Base-by-base conservation (phyloP, 768 basidiomycete species). In the Tricholoma furcatifolium region DNA sequence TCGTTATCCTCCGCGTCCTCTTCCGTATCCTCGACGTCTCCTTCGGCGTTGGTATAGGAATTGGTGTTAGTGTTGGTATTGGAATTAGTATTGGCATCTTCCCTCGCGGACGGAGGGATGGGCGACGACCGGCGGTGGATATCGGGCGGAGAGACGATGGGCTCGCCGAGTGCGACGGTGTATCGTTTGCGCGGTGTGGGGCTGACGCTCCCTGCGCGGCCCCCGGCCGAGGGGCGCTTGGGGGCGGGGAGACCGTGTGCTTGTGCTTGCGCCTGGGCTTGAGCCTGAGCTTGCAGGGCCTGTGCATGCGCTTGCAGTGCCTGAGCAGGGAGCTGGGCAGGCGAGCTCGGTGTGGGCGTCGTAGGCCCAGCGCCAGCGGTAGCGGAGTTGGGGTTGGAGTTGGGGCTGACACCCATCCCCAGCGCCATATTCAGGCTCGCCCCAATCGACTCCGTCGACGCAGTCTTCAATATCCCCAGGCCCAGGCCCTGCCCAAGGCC, bases 121-220 rank as follows among this genome's bases (percentile, higher is more conserved):
- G 48, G 62, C 50, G 44, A 62, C 34, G 15, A 58, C 53, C 36
- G 60, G 53, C 30, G 58, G 49, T 30, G 55, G 30, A 27, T 51
- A 52, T 57, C 55, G 6, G 70, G 65, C 14, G 75, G 69, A 12
- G 73, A 71, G 56, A 82, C 77, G 54, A 90, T 83, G 0, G 88
- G 85, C 2, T 81, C 86, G 9, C 89, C 90, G 0, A 93, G 77
- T 0, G 91, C 91, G 30, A 93, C 91, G 0, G 91, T 93, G 63
- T 93, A 93, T 35, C 91, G 78, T 62, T 93, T 93, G 54, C 91
- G 72, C 1, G 91, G 89, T 3, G 88, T 90, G 1, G 85, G 83
- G 51, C 83, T 83, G 49, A 84, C 77, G 60, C 83, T 87, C 4
- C 75, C 71, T 14, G 76, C 78, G 17, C 83, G 72, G 40, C 72